Base-by-base conservation (phyloP, 1,139 yeast species). In the Geotrichum aggregatum region DNA sequence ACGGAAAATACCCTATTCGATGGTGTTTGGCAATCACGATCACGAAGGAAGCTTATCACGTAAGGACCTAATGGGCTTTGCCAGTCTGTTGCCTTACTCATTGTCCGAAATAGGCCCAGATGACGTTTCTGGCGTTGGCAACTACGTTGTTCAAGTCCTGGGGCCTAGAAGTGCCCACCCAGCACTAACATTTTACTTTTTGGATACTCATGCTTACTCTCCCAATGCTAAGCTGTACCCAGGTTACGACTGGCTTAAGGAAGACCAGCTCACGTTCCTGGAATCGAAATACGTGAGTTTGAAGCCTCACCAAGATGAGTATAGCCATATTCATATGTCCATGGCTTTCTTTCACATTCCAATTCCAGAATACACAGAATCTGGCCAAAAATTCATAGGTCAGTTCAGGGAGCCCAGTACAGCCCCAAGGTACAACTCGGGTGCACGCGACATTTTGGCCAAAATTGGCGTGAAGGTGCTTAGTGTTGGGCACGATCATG, bases 301-400 rank as follows among this genome's bases (percentile, higher is more conserved):
- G 48, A 63, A 67, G 58, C 63, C 67, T 14, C 59, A 64, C 18
- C 69, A 71, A 38, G 63, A 66, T 1, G 63, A 71, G 21, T 73
- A 73, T 62, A 57, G 77, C n/a, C 69, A 68, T 44, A 67, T 68
- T 31, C 85, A 78, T 52, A 62, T 87, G 58, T 77, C 89, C 16
- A 82, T 92, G 89, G 96, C 95, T 0, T 91, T 91, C 63, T 84
- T 89, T 75, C 98, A 92, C 65, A 89, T 92, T 39, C 98, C 98
- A 0, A 61, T 89, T 18, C 94, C 96, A 0, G 97, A 91, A 66
- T 89, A 80, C 65, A 71, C 80, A 52, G 76, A 83, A 51, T 56
- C 65, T 19, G 60, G 63, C 10, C 61, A 61, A 35, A 76, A 74
- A 53, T 61, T 71, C 31, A 74, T 82, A 10, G 98, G 98, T 0